Evolutionary conservation across 108 stramenopile species (phyloP).

Genomic region (Nannochloropsis gaditana): DNA sequence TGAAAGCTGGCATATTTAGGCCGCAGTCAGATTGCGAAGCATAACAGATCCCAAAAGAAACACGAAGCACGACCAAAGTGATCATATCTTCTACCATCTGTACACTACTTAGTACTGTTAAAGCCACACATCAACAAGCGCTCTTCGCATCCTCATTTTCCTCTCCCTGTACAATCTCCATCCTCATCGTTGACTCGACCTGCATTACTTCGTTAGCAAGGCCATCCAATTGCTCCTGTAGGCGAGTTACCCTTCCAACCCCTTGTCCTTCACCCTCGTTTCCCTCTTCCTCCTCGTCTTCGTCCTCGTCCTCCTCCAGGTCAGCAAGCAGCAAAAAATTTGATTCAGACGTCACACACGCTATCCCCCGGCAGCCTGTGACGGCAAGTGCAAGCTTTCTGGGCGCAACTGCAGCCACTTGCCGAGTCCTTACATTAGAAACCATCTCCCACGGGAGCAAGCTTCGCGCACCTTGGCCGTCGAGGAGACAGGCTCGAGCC

Average conservation of each 20-base stretch:
- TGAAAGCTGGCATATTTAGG: too few relatives aligned
- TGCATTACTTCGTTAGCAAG: background rate
- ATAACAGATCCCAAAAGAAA: background rate
- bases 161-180: background rate
- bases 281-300: conserved; percentile 20
- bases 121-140: background rate
- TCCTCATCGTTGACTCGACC: background rate
- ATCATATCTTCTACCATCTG: too few relatives aligned
- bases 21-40: too few relatives aligned
- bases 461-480: too few relatives aligned
- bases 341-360: conserved; percentile 26
- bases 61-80: background rate
- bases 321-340: conserved; percentile 32
- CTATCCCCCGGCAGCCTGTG: conserved; percentile 34
- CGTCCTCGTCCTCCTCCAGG: conserved; percentile 41
- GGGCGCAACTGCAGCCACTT: background rate
- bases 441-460: too few relatives aligned
- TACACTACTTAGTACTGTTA: too few relatives aligned
- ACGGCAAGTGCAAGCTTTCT: conserved; percentile 32
- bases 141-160: background rate
- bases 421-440: background rate
- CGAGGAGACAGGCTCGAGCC: background rate
- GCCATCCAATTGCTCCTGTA: background rate
- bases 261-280: background rate
- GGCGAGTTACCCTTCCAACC: background rate